Evolutionary conservation across 176 grass and related monocot genomes (phyloP).

Genomic region (Triticum aestivum): DNA sequence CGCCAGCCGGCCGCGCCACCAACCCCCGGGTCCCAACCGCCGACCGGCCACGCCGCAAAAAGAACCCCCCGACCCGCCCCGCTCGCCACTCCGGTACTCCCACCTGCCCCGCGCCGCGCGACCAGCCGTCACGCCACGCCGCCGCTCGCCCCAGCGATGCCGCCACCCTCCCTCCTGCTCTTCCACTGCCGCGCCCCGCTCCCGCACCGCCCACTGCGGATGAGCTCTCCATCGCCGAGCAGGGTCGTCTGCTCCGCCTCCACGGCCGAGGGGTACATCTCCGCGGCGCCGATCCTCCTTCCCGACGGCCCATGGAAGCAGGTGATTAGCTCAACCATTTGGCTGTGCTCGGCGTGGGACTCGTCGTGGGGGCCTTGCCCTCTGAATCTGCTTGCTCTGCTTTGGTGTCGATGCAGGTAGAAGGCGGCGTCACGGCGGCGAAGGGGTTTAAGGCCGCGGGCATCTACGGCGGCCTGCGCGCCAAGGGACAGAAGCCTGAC

Average conservation of each 20-base stretch:
- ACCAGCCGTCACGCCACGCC: not conserved
- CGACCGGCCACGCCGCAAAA: not conserved
- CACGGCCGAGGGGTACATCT: slow-evolving; percentile 38
- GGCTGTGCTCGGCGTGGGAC: not conserved
- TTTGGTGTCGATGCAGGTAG: slow-evolving; percentile 51
- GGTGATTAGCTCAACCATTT: slow-evolving; percentile 33
- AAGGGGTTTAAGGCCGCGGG: slow-evolving; percentile 91
- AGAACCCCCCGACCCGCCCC: not conserved
- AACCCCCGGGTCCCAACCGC: not conserved
- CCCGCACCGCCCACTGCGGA: slow-evolving; percentile 18
- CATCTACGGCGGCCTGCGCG: slow-evolving; percentile 80
- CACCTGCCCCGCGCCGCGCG: not conserved
- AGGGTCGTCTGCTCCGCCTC: slow-evolving; percentile 48
- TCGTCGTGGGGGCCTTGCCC: not conserved
- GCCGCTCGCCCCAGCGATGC: slow-evolving; percentile 22
- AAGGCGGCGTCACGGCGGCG: slow-evolving; percentile 74
- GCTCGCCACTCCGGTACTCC: not conserved
- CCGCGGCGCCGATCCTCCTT: slow-evolving; percentile 85
- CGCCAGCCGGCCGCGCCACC: not conserved
- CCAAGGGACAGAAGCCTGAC: slow-evolving; percentile 88
- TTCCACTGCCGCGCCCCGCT: slow-evolving; percentile 32
- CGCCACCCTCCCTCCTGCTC: slow-evolving; percentile 39
- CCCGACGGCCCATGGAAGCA: slow-evolving; percentile 87
- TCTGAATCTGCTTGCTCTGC: slow-evolving; percentile 29
- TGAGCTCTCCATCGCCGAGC: not conserved